A percentile compares a stretch with the other conserved stretches of the same genome.
phyloP scores from a whole-genome alignment of 2,329 filamentous ascomycete genomes.

The Cladorrhinum sp. region DNA sequence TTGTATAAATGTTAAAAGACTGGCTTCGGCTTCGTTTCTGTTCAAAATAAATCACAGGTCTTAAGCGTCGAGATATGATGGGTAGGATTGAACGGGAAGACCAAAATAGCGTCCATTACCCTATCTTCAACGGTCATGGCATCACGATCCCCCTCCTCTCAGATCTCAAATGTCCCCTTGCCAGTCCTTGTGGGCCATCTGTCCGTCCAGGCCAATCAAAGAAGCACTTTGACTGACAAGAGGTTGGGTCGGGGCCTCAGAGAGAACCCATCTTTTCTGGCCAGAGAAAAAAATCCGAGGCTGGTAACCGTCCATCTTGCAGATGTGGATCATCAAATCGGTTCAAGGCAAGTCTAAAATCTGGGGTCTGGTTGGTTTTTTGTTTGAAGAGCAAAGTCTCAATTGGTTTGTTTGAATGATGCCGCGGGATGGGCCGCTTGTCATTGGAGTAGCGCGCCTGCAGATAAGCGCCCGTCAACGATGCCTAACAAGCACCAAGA shows the following conservation, averaged over 20 bases:
- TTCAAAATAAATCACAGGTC: no score
- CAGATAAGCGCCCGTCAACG: background rate
- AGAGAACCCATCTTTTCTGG: background rate
- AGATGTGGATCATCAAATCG: background rate
- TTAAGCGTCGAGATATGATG: background rate
- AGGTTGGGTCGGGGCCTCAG: background rate
- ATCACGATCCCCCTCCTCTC: background rate
- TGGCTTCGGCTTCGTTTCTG: no score
- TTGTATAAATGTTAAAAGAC: no score
- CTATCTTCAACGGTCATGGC: background rate
- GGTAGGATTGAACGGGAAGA: background rate
- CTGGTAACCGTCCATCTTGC: constrained; percentile 4
- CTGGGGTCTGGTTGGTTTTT: background rate
- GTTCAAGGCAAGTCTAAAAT: constrained; percentile 1
- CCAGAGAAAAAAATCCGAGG: background rate
- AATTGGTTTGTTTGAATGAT: background rate
- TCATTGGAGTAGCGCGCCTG: background rate
- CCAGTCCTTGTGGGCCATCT: background rate
- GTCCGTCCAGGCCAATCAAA: background rate
- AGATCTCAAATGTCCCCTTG: background rate
- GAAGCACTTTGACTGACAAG: background rate
- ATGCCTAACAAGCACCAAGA: background rate
- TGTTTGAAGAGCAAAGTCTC: background rate
- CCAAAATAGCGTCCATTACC: background rate
- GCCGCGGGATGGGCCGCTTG: background rate